Percentiles rank a stretch among this genome's conserved stretches.
phyloP scores from a whole-genome alignment of 495 filamentous ascomycete species.

The Thermothielavioides terrestris region DNA sequence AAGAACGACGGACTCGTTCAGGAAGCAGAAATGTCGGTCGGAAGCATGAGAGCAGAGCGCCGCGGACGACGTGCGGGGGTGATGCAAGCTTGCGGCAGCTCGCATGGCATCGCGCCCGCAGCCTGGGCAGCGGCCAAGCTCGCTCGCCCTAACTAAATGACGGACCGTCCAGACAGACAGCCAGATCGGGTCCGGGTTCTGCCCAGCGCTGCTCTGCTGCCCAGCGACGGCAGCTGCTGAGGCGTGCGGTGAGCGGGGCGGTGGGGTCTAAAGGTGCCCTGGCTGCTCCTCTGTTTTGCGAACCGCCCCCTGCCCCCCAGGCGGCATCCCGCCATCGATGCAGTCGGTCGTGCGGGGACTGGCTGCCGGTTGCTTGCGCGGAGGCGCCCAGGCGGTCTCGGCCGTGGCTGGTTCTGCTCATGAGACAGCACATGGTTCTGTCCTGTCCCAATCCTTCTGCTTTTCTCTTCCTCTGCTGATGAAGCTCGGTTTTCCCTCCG shows the following conservation, averaged over 20 bases:
- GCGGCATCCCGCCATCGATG: not conserved
- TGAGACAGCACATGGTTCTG: constrained; percentile 5
- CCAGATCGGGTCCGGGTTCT: not conserved
- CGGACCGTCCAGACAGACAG: not conserved
- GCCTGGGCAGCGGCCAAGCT: constrained; percentile 2
- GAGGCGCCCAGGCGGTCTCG: constrained; percentile 17
- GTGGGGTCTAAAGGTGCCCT: constrained; percentile 1
- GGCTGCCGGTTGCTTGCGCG: constrained; percentile 13
- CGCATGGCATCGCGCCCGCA: constrained; percentile 1
- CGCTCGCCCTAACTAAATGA: not conserved
- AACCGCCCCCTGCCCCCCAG: not conserved
- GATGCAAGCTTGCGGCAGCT: not conserved
- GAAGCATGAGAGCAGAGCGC: not conserved
- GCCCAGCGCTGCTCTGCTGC: not conserved
- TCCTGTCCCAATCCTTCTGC: not conserved
- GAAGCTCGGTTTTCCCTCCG: not conserved
- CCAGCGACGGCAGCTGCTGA: too few relatives aligned
- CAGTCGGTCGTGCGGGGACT: too few relatives aligned
- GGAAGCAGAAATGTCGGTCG: not conserved
- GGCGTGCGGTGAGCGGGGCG: too few relatives aligned
- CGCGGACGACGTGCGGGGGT: not conserved
- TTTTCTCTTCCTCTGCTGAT: constrained; percentile 4
- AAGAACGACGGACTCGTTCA: not conserved
- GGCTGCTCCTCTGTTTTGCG: constrained; percentile 3
- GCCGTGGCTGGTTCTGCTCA: constrained; percentile 16